Conservation (phyloP, 2,329 filamentous ascomycete species). For the Kalmusia sp. region DNA sequence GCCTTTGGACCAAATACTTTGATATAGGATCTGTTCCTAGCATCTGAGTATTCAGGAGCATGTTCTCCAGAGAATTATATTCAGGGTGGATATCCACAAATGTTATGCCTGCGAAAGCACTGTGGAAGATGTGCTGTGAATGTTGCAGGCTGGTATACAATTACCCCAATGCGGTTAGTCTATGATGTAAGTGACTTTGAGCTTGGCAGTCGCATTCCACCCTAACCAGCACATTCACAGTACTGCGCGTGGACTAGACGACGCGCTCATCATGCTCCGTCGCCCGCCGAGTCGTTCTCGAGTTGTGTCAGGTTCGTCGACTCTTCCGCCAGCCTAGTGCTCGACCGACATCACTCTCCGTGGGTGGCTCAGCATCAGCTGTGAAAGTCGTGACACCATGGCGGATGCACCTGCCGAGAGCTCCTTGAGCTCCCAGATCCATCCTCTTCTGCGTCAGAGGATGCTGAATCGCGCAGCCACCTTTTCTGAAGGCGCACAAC, state of each 20-base stretch:
- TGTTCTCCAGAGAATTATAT: no score
- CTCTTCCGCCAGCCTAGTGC: constrained; percentile 3
- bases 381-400: constrained; percentile 24
- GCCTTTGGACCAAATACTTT: no score
- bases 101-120: neutral
- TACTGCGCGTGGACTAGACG: constrained; percentile 14
- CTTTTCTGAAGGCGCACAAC: constrained; percentile 38
- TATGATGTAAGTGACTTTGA: constrained; percentile 22
- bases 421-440: constrained; percentile 30
- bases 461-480: constrained; percentile 46
- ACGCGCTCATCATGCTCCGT: constrained; percentile 18
- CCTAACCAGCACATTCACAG: constrained; percentile 12
- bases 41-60: no score
- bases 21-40: no score
- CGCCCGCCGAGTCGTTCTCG: constrained; percentile 4
- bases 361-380: neutral
- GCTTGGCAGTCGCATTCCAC: constrained; percentile 9
- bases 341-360: neutral
- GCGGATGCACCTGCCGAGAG: constrained; percentile 30
- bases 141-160: constrained; percentile 12
- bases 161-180: constrained; percentile 15
- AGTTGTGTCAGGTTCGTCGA: neutral
- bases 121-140: neutral
- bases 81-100: no score
- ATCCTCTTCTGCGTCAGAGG: constrained; percentile 40